Percentiles rank a stretch among this genome's conserved stretches.
Evolutionary conservation across 345 rosid species (phyloP).

Genomic region (Lepidium sativum): DNA sequence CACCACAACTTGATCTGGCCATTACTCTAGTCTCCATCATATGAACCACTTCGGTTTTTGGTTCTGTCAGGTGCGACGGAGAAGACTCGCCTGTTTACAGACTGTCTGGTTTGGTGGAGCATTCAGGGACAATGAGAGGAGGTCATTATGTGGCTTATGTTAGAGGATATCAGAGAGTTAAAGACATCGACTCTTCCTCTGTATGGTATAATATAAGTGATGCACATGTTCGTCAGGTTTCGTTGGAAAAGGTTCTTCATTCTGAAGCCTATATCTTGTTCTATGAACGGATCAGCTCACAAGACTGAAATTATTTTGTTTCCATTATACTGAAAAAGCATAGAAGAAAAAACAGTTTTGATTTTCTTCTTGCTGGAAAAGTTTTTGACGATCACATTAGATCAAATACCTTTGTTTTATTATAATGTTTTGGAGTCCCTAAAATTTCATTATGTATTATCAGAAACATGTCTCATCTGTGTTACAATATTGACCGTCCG

Average conservation of each 20-base stretch:
- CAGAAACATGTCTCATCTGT: not conserved
- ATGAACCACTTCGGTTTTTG: not conserved
- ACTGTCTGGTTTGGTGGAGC: constrained; percentile 80
- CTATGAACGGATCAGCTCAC: constrained; percentile 43
- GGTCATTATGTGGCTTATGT: constrained; percentile 94
- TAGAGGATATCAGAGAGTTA: constrained; percentile 40
- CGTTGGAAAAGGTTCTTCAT: constrained; percentile 66
- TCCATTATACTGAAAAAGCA: constrained; percentile 16
- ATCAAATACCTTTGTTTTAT: constrained; percentile 13
- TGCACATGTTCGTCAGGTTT: constrained; percentile 55
- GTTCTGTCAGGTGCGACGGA: constrained; percentile 34
- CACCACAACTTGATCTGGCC: not conserved
- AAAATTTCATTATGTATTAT: not conserved
- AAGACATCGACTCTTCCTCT: constrained; percentile 21
- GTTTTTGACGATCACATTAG: constrained; percentile 26
- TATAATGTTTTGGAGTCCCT: not conserved
- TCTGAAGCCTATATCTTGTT: constrained; percentile 89
- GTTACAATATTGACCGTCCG: not conserved
- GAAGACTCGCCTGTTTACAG: constrained; percentile 38
- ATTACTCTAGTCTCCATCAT: not conserved
- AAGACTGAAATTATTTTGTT: constrained; percentile 12
- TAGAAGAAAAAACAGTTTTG: constrained; percentile 14
- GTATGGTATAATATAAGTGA: constrained; percentile 75
- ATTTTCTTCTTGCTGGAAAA: constrained; percentile 10
- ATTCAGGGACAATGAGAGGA: constrained; percentile 83